Percentiles rank a stretch among this genome's conserved stretches.
Conservation (phyloP, 2,329 filamentous ascomycete species). For the Ophiostoma sp. region DNA sequence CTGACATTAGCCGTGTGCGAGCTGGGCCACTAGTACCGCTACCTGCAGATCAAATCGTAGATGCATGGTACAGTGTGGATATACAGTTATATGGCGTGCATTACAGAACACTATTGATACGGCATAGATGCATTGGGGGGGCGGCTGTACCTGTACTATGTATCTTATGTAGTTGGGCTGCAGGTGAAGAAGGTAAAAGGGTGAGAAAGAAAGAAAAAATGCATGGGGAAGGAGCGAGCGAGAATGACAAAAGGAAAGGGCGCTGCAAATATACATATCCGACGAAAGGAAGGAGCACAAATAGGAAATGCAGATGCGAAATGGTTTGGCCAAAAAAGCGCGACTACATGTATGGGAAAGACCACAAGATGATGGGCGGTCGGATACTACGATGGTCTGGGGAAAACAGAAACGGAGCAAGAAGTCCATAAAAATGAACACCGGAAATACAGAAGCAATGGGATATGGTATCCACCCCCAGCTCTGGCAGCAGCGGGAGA, state of each 20-base stretch:
- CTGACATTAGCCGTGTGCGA: not conserved
- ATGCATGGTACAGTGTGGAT: not conserved
- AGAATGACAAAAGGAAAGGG: not conserved
- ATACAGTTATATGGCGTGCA: not conserved
- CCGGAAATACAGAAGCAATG: not conserved
- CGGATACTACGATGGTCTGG: slow-evolving; percentile 9
- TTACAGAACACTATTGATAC: not conserved
- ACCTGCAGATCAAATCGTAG: slow-evolving; percentile 5
- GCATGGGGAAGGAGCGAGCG: not conserved
- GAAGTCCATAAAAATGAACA: not conserved
- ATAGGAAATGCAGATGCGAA: not conserved
- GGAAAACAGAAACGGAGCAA: not conserved
- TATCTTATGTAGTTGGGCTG: too few species aligned
- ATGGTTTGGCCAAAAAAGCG: not conserved
- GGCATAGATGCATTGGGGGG: not conserved
- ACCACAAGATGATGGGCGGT: not conserved
- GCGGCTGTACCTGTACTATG: not conserved
- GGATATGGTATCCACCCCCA: not conserved
- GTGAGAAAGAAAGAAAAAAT: not conserved
- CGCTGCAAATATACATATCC: not conserved
- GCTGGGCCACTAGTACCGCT: not conserved
- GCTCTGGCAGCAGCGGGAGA: not conserved
- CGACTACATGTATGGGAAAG: not conserved
- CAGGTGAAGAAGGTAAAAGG: not conserved
- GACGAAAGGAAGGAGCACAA: not conserved